Percentiles rank a stretch among this genome's conserved stretches.
Evolutionary conservation across 2,329 filamentous ascomycete genomes (phyloP).

Genomic region (Hymenoscyphus linearis): DNA sequence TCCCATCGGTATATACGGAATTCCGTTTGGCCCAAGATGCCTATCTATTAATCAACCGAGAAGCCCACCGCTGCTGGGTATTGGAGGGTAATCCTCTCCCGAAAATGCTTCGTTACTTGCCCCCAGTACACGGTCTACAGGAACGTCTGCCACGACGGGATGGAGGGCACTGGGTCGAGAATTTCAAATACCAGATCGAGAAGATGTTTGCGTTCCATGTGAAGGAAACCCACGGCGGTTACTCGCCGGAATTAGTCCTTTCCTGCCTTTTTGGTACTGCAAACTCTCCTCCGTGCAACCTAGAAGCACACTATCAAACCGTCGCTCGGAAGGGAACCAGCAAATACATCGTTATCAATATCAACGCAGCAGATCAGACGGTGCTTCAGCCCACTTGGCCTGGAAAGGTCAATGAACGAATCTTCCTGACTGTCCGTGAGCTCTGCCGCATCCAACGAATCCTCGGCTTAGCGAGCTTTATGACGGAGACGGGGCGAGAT

Average conservation of each 20-base stretch:
- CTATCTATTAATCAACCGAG: no score
- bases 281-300: background rate
- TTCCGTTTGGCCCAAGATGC: no score
- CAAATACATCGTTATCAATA: background rate
- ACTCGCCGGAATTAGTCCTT: background rate
- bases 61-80: no score
- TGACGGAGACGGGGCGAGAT: background rate
- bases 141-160: no score
- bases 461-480: background rate
- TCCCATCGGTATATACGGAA: no score
- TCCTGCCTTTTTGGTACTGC: background rate
- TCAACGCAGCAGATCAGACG: background rate
- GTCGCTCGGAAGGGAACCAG: background rate
- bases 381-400: background rate
- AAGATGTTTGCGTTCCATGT: background rate
- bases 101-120: no score
- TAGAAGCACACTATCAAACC: background rate
- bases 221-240: background rate
- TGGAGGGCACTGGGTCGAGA: no score
- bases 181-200: background rate
- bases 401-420: background rate
- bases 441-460: background rate
- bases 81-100: no score
- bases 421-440: background rate
- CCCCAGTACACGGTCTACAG: no score